Conservation (phyloP, 495 filamentous ascomycete genomes). For the Hyaloscypha hepaticicola region DNA sequence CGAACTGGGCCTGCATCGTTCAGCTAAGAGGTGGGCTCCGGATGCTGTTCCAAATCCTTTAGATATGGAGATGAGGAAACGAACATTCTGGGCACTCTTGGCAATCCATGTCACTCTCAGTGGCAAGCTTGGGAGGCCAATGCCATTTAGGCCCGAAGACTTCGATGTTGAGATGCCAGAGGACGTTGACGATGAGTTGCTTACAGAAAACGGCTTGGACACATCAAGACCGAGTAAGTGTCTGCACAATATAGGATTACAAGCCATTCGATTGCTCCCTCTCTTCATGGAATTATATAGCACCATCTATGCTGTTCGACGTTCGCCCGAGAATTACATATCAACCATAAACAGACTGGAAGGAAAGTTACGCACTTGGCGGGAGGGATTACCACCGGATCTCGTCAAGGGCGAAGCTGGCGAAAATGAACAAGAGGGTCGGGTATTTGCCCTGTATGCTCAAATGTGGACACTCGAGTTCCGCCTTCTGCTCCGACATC, state of each 20-base stretch:
- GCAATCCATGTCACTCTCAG: constrained; percentile 62
- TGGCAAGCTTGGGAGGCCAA: constrained; percentile 72
- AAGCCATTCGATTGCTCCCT: constrained; percentile 56
- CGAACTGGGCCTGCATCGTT: constrained; percentile 72
- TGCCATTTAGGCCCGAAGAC: constrained; percentile 67
- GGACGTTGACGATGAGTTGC: constrained; percentile 63
- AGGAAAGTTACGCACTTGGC: constrained; percentile 53
- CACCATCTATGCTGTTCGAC: constrained; percentile 65
- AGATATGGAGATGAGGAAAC: constrained; percentile 73
- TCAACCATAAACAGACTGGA: constrained; percentile 62
- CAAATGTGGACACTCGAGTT: constrained; percentile 49
- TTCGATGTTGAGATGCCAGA: constrained; percentile 75
- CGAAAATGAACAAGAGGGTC: constrained; percentile 49
- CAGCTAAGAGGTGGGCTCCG: constrained; percentile 58
- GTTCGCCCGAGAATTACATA: constrained; percentile 57
- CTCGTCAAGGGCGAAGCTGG: constrained; percentile 41
- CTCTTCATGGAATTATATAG: constrained; percentile 69
- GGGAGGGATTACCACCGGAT: constrained; percentile 55
- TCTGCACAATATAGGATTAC: constrained; percentile 61
- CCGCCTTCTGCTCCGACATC: constrained; percentile 61
- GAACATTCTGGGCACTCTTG: constrained; percentile 71
- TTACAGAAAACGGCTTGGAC: constrained; percentile 51
- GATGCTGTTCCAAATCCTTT: constrained; percentile 51
- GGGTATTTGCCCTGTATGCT: constrained; percentile 51
- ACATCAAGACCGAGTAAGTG: constrained; percentile 55